Percentiles rank a stretch among this genome's conserved stretches.
Evolutionary conservation across 2,329 filamentous ascomycete species (phyloP).

Genomic region (Cercospora berteroae): DNA sequence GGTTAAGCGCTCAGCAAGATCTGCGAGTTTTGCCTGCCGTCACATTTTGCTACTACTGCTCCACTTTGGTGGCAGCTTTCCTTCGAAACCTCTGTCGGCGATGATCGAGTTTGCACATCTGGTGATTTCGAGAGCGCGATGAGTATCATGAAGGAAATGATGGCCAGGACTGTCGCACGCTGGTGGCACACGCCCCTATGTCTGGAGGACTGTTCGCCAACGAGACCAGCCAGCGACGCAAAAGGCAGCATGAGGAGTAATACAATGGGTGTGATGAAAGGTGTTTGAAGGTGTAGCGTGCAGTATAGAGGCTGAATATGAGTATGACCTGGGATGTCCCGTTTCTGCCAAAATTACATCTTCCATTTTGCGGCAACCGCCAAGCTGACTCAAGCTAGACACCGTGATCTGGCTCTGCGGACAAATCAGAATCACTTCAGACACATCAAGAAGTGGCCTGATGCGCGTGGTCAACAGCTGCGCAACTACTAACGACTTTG

Average conservation of each 20-base stretch:
- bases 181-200: background rate
- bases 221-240: background rate
- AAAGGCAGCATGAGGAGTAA: background rate
- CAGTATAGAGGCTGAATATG: conserved; percentile 1
- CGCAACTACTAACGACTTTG: background rate
- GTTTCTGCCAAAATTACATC: background rate
- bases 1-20: conserved; percentile 34
- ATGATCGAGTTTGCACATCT: conserved; percentile 11
- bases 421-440: background rate
- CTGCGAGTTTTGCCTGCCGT: background rate
- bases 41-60: background rate
- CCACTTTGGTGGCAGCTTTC: background rate
- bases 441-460: background rate
- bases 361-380: background rate
- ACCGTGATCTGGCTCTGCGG: background rate
- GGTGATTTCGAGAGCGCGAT: conserved; percentile 4
- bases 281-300: background rate
- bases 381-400: background rate
- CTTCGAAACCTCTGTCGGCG: conserved; percentile 2
- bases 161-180: background rate
- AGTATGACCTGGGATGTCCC: background rate
- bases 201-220: background rate
- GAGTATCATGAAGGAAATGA: background rate
- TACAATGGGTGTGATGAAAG: background rate
- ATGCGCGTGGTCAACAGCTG: background rate